Evolutionary conservation across 2,329 filamentous ascomycete species (phyloP), one percentile per base, ranked within the genome.

Genomic region (Clarireedia hainanense): DNA sequence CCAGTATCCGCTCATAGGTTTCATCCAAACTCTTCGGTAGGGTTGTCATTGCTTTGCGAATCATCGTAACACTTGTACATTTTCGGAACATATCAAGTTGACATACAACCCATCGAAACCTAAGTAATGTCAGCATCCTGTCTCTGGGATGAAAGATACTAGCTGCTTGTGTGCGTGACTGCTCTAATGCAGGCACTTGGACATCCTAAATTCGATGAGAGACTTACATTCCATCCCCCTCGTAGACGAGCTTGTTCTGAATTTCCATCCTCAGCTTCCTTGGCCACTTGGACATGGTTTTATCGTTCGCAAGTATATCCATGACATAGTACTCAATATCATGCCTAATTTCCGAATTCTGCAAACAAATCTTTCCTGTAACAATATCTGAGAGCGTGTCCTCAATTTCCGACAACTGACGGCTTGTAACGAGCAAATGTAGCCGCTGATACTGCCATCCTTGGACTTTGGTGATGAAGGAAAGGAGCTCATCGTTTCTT

Each of bases 81-180:
- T 49, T 39, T 55, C 52, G 50, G 1, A 72, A 55, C 43, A 63
- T 64, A 42, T 64, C 61, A 26, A 72, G 60, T 56, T 71, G 68
- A 50, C 69, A 72, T 40, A 67, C 65, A 0, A 69, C 70, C 69
- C 69, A 71, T 48, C 65, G 66, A 59, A 67, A 75, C 61, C 67
- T 72, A 52, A 12, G 24, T 42, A 20, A 14, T 45, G n/a, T 40
- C 43, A 47, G 12, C 20, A 6, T 24, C 6, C n/a, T 14, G 3
- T 6, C 6, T 12, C 17, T 23, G 12, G 39, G 6, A 17, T 15
- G 5, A n/a, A 6, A 4, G 6, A n/a, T 42, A 20, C 17, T 6
- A 42, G 15, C 9, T 42, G 39, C 15, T 20, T 42, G 39, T 10
- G 17, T 3, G 6, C 9, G 39, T 7, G 7, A 6, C 39, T 2